phyloP scores from a whole-genome alignment of 805 yeast species.

The Barnettozyma pratensis region DNA sequence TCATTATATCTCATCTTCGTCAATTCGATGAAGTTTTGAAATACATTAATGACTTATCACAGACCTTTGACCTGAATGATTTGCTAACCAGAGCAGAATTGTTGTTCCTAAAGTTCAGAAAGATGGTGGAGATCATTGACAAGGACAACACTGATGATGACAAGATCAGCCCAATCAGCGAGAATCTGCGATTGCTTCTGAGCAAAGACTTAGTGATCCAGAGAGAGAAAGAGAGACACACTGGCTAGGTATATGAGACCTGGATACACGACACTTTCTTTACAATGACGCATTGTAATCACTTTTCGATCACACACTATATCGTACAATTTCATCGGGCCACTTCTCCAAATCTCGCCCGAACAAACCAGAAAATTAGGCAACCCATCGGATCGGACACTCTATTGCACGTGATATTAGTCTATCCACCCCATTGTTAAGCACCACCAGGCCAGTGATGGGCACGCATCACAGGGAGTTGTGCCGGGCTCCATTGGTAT shows the following conservation, averaged over 20 bases:
- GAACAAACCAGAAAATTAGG: neutral
- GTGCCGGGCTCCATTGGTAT: too few relatives aligned
- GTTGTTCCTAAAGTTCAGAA: slow-evolving; percentile 71
- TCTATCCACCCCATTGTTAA: neutral
- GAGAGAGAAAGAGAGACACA: slow-evolving; percentile 40
- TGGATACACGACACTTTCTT: too few relatives aligned
- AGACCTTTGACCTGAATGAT: slow-evolving; percentile 69
- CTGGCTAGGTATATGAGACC: slow-evolving; percentile 9
- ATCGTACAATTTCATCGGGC: too few relatives aligned
- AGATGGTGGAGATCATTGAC: slow-evolving; percentile 77
- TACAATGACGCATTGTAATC: too few relatives aligned
- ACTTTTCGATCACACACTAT: too few relatives aligned
- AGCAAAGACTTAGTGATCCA: slow-evolving; percentile 59
- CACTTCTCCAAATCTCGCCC: neutral
- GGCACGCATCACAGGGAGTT: neutral
- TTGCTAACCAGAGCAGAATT: slow-evolving; percentile 80
- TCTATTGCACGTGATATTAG: slow-evolving; percentile 2
- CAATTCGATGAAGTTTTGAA: slow-evolving; percentile 89
- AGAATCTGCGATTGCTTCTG: slow-evolving; percentile 55
- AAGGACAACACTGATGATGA: slow-evolving; percentile 10
- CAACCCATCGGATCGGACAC: slow-evolving; percentile 2
- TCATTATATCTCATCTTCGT: slow-evolving; percentile 65
- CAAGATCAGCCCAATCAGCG: slow-evolving; percentile 30
- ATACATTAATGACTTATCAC: slow-evolving; percentile 86
- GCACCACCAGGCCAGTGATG: neutral